phyloP scores from a whole-genome alignment of 73 alveolate genomes.

The Tetrahymena elliotti region DNA sequence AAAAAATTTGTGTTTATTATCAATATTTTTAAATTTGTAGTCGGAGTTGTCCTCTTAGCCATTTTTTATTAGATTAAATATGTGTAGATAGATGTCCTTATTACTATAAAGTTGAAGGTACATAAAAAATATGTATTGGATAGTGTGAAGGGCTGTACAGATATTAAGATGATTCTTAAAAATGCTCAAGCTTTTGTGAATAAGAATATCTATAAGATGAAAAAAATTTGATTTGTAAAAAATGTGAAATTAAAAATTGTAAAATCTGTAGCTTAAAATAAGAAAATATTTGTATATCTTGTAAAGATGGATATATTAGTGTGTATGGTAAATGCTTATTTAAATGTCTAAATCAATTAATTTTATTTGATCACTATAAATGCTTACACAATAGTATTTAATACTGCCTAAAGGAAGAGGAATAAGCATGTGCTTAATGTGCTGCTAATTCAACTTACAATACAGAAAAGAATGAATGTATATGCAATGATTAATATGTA shows the following conservation, averaged over 20 bases:
- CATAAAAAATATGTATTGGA: not conserved
- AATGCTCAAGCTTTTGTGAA: not conserved
- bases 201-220: not conserved
- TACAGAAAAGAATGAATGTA: not conserved
- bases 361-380: no score
- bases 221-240: not conserved
- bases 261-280: not conserved
- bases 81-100: not conserved
- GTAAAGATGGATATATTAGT: not conserved
- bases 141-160: not conserved
- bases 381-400: not conserved
- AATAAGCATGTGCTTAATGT: not conserved
- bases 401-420: not conserved
- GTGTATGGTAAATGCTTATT: not conserved
- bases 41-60: not conserved
- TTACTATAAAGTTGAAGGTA: not conserved
- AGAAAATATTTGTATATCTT: not conserved
- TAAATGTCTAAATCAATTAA: not conserved
- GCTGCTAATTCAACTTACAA: not conserved
- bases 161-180: not conserved
- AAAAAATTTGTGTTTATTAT: not conserved
- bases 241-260: not conserved
- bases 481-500: not conserved
- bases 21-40: not conserved
- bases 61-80: not conserved